phyloP scores from a whole-genome alignment of 116 monocot species.

The Posidonia oceanica region DNA sequence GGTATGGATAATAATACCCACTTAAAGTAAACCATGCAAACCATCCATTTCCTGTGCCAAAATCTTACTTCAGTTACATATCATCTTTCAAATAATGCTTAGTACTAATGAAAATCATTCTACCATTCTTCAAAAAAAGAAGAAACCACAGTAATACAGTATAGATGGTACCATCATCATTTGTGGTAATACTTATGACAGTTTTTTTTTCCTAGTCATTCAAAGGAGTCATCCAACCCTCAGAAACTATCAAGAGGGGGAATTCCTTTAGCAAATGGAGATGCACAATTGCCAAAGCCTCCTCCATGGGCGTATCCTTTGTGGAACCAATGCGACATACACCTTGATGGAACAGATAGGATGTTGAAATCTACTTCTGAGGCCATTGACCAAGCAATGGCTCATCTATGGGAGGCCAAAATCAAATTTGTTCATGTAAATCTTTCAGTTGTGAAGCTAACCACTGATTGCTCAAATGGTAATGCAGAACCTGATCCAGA shows the following conservation, averaged over 20 bases:
- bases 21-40: no score
- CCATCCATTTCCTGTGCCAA: no score
- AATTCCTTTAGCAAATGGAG: slow-evolving; percentile 94
- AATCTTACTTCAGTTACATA: no score
- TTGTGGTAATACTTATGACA: not conserved
- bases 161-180: no score
- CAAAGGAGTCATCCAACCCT: slow-evolving; percentile 48
- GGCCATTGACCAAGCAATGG: slow-evolving; percentile 95
- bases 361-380: slow-evolving; percentile 80
- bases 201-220: slow-evolving; percentile 28
- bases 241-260: slow-evolving; percentile 81
- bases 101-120: no score
- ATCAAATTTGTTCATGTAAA: slow-evolving; percentile 89
- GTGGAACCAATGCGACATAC: slow-evolving; percentile 50
- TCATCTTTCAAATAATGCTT: no score
- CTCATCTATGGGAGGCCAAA: slow-evolving; percentile 92
- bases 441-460: slow-evolving; percentile 56
- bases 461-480: slow-evolving; percentile 14
- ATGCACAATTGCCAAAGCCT: slow-evolving; percentile 90
- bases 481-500: slow-evolving; percentile 21
- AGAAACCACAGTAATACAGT: no score
- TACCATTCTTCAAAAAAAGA: no score
- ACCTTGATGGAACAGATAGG: slow-evolving; percentile 52
- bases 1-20: no score
- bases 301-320: slow-evolving; percentile 99